A percentile compares a stretch with the other conserved stretches of the same genome.
phyloP scores from a whole-genome alignment of 345 rosid species.

The Salix suchowensis region DNA sequence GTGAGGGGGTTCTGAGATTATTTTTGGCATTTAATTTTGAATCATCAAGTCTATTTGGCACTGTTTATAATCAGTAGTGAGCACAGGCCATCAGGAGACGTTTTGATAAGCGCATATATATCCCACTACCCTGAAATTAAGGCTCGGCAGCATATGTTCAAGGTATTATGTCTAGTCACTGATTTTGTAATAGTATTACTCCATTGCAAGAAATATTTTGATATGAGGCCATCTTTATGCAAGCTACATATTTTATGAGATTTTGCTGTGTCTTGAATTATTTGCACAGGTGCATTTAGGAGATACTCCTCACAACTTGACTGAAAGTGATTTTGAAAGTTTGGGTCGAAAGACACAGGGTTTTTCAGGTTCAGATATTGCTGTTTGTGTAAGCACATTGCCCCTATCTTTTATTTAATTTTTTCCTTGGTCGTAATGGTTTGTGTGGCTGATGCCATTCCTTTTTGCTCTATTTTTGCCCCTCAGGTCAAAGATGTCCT shows the following conservation, averaged over 20 bases:
- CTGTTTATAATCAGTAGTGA: constrained; percentile 27
- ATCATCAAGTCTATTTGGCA: background rate
- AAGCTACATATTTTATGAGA: background rate
- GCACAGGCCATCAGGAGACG: constrained; percentile 86
- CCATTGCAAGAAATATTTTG: background rate
- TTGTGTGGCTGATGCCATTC: background rate
- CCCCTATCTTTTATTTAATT: background rate
- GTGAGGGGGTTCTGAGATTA: constrained; percentile 23
- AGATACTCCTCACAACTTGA: constrained; percentile 87
- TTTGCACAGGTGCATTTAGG: constrained; percentile 79
- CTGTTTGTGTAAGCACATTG: constrained; percentile 75
- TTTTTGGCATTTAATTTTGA: constrained; percentile 11
- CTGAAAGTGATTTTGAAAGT: constrained; percentile 78
- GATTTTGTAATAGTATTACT: background rate
- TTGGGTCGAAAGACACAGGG: constrained; percentile 80
- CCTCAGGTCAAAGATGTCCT: constrained; percentile 86
- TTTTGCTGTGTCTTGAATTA: constrained; percentile 8
- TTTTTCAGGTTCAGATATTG: constrained; percentile 88
- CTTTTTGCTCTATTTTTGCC: background rate
- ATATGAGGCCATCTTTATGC: background rate
- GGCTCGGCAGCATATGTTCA: constrained; percentile 93
- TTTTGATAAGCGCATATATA: constrained; percentile 93
- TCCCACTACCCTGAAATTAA: constrained; percentile 85
- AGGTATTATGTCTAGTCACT: constrained; percentile 38
- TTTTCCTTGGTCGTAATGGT: background rate